Evolutionary conservation across 2,329 filamentous ascomycete species (phyloP).

Genomic region (Xylaria sp.): DNA sequence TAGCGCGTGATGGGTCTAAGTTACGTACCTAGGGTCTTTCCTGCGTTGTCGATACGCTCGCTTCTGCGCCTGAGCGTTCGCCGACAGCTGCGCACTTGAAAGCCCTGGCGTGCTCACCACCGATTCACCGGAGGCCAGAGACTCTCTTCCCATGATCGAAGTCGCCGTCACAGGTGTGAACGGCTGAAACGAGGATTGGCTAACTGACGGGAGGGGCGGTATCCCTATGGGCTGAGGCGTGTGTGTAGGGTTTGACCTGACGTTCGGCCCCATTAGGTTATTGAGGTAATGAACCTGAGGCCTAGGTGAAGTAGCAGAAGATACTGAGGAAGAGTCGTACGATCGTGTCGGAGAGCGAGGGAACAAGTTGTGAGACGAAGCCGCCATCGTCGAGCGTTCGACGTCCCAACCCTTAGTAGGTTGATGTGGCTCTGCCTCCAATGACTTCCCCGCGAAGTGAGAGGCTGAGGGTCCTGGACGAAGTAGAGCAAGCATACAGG

Average conservation of each 20-base stretch:
- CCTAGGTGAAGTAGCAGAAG: constrained; percentile 70
- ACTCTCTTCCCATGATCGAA: constrained; percentile 68
- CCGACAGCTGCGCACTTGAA: constrained; percentile 53
- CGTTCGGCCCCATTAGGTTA: constrained; percentile 63
- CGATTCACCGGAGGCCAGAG: constrained; percentile 69
- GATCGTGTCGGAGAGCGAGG: constrained; percentile 70
- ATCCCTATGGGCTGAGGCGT: constrained; percentile 66
- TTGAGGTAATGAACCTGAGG: constrained; percentile 64
- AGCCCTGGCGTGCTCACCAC: constrained; percentile 65
- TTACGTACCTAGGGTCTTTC: constrained; percentile 80
- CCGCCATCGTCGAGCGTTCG: constrained; percentile 61
- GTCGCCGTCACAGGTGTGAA: constrained; percentile 63
- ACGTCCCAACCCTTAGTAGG: constrained; percentile 50
- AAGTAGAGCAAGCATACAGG: constrained; percentile 55
- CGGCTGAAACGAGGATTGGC: constrained; percentile 60
- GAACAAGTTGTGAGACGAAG: constrained; percentile 67
- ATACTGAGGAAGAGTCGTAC: constrained; percentile 73
- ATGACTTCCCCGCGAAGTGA: constrained; percentile 54
- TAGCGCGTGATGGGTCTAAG: not conserved
- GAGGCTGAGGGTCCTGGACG: constrained; percentile 53
- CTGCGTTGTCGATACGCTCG: constrained; percentile 92
- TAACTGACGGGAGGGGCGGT: constrained; percentile 61
- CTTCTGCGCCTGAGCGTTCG: constrained; percentile 79
- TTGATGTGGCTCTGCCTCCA: constrained; percentile 53
- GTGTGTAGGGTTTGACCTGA: constrained; percentile 61